Conservation (phyloP, 2,329 filamentous ascomycete species). For the Myrmaecium sp. region DNA sequence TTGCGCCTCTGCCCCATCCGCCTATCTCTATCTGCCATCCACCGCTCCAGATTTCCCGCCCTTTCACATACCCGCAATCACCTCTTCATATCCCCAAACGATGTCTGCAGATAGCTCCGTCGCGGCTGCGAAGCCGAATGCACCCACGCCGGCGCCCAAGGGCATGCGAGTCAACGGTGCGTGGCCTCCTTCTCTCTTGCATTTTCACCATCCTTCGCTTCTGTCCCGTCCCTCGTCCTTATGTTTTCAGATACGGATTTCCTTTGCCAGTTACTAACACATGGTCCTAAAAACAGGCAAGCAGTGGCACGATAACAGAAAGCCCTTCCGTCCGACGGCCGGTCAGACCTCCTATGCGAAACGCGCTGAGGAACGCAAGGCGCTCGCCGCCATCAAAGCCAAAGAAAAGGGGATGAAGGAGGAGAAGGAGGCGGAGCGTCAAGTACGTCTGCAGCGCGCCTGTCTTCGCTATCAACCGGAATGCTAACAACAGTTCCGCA, state of each 20-base stretch:
- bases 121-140: slow-evolving; percentile 18
- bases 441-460: slow-evolving; percentile 37
- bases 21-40: background rate
- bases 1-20: background rate
- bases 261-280: too few species aligned
- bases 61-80: too few species aligned
- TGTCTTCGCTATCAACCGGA: background rate
- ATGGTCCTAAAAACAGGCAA: slow-evolving; percentile 46
- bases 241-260: too few species aligned
- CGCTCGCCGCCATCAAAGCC: slow-evolving; percentile 63
- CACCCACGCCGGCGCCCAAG: slow-evolving; percentile 20
- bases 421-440: slow-evolving; percentile 77
- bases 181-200: slow-evolving; percentile 6
- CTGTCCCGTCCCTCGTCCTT: slow-evolving; percentile 4
- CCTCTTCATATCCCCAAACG: slow-evolving; percentile 1
- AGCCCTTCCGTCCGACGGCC: slow-evolving; percentile 66
- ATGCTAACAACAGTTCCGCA: slow-evolving; percentile 26
- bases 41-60: too few species aligned
- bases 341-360: slow-evolving; percentile 68
- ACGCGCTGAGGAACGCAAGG: slow-evolving; percentile 52
- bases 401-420: slow-evolving; percentile 93
- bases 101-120: slow-evolving; percentile 16
- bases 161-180: slow-evolving; percentile 74
- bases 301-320: slow-evolving; percentile 77
- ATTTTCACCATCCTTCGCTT: background rate